Evolutionary conservation across 352 stramenopile species (phyloP), one percentile per base, ranked within the genome.

Genomic region (Phytophthora fragariae): DNA sequence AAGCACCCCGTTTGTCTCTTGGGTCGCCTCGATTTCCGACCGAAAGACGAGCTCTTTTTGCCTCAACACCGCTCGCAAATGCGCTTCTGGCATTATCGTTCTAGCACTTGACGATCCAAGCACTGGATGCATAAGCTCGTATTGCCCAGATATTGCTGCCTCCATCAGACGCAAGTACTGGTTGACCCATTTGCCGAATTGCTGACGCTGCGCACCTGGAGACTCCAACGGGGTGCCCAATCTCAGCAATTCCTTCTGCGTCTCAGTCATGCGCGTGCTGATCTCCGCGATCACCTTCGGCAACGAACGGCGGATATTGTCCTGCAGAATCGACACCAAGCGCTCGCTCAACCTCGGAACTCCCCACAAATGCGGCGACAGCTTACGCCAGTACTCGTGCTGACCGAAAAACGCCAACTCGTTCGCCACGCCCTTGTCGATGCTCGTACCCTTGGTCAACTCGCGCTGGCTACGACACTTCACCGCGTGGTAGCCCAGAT

Each of bases 401-500:
- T 76, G 55, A 24, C 50, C 8, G 55, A 89, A 89, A 35, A 92
- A 98, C 37, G 65, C 53, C 24, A 81, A 55, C 78, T 97, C 91
- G 12, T 83, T 73, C 10, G 65, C 41, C 3, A 86, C 29, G 0
- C 82, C 85, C 24, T 92, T 67, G 12, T 88, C 66, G 27, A 97
- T 87, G 8, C 67, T 86, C 33, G 86, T 74, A 7, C 80, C 75
- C 12, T 85, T 77, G 44, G 82, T 80, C 58, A 96, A 70, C 31
- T 89, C 86, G 7, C 1, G 24, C 24, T 27, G 24, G 24, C 24
- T 27, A 27, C 24, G 24, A 27, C 24, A 27, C 24, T 27, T 97
- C 27, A 96, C 84, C 15, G 93, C 90, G 65, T 97, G 91, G 70
- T 96, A 97, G 24, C 24, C 24, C 24, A 27, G 24, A 27, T 27